These are phyloP conservation scores for Colletotrichum sp. DNA, from an alignment of 2,329 filamentous ascomycete species.

Conservation along the genomic window DNA sequence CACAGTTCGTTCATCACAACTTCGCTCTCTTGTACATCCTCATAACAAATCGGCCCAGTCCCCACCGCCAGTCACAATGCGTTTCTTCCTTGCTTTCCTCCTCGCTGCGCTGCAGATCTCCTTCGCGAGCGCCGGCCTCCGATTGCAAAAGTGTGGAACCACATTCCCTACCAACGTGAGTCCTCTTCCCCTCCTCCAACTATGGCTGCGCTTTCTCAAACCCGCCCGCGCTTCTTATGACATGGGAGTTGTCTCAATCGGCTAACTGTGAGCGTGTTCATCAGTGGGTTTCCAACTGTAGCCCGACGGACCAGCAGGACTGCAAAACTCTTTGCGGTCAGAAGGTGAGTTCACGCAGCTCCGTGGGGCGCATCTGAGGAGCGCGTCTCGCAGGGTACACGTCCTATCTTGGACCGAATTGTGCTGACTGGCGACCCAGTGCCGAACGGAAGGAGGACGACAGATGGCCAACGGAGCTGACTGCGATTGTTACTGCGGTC, in stretches of 20 bases:
- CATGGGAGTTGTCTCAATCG: accelerated
- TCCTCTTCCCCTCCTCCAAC: background rate
- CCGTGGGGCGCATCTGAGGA: accelerated
- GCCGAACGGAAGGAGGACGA: background rate
- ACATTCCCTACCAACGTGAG: background rate
- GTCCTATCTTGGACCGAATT: background rate
- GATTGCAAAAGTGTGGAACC: background rate
- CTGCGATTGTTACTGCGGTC: background rate
- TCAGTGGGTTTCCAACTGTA: background rate
- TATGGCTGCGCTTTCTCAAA: background rate
- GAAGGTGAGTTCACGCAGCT: background rate
- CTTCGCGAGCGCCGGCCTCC: background rate
- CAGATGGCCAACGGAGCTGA: background rate
- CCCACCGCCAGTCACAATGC: background rate
- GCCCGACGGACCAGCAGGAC: background rate
- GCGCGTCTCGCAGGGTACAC: background rate
- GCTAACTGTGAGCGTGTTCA: background rate
- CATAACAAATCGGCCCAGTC: background rate
- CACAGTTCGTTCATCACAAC: background rate
- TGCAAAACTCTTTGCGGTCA: background rate
- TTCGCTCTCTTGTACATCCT: background rate
- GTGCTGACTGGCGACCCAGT: background rate
- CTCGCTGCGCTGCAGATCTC: background rate
- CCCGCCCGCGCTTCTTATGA: accelerated
- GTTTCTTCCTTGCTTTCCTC: background rate